A percentile compares a stretch with the other conserved stretches of the same genome.
Conservation (phyloP, 441 rosid genomes). For the Eutrema salsugineum region DNA sequence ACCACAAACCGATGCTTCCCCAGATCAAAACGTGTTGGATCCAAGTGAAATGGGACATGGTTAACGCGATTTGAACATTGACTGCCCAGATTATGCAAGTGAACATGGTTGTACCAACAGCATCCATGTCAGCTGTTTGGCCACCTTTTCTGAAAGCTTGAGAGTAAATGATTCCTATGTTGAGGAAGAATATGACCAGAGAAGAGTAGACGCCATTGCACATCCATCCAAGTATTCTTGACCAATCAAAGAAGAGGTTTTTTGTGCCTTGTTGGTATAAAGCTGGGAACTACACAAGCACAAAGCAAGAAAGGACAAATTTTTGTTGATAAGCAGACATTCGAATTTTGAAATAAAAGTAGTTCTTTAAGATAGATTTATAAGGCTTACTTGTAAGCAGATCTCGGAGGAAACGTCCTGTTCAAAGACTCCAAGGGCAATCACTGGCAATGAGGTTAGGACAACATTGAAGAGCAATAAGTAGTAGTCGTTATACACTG, state of each 20-base stretch:
- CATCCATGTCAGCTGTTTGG: constrained; percentile 90
- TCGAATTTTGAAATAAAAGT: too few species aligned
- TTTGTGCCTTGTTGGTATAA: constrained; percentile 90
- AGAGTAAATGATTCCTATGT: constrained; percentile 50
- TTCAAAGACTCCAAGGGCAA: constrained; percentile 91
- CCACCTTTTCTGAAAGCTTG: constrained; percentile 75
- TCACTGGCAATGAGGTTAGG: constrained; percentile 86
- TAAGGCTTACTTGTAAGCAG: constrained; percentile 76
- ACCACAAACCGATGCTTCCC: constrained; percentile 86
- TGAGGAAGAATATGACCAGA: constrained; percentile 65
- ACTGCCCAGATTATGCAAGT: constrained; percentile 89
- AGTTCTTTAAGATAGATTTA: not conserved
- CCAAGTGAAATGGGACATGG: constrained; percentile 96
- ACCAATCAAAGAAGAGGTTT: constrained; percentile 90
- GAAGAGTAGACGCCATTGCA: constrained; percentile 81
- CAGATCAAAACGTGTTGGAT: constrained; percentile 83
- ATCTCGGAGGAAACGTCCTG: constrained; percentile 91
- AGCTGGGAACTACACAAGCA: constrained; percentile 81
- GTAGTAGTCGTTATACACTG: constrained; percentile 90
- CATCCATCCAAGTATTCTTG: constrained; percentile 90
- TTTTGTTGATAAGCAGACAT: not conserved
- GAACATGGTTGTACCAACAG: constrained; percentile 85
- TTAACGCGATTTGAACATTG: constrained; percentile 85
- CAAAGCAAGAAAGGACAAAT: not conserved
- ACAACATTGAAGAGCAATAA: constrained; percentile 87